Evolutionary conservation across 805 yeast species (phyloP), one percentile per base, ranked within the genome.

Genomic region (Starmerella asiatica): DNA sequence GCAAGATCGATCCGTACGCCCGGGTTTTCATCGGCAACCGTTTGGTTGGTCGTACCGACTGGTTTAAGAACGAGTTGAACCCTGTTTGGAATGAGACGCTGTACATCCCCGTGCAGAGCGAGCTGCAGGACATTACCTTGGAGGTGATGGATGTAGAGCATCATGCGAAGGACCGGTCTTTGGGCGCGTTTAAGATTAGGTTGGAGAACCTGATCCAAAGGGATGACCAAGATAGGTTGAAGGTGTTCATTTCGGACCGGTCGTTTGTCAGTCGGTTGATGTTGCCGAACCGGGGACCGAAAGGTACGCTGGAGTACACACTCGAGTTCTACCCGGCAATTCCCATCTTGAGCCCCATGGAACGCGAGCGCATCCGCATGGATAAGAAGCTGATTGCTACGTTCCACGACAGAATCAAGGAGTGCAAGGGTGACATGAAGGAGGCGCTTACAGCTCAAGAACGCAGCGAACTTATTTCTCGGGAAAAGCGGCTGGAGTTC

Each of bases 131-230:
- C 53, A 60, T 91, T 46, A 76, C 86, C 2, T 57, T 91, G 40
- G 97, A 91, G 57, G 93, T 76, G 5, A 81, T 91, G 94, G 97
- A 91, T 61, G 80, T 79, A 26, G 88, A 86, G 61, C 70, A 70
- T 43, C 69, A 63, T 39, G 72, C 79, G n/a, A 72, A 75, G 32
- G 98, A 91, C 60, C 75, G 95, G 53, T 73, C 93, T 4, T 69
- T 91, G 36, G 99, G 99, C 38, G 70, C 78, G 2, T 78, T 82
- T 62, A 78, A 76, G 52, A 61, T 91, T 17, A 72, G 74, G 51
- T 64, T 82, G 46, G 65, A 68, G 39, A 82, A 76, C 21, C 62
- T 83, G 50, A 74, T 88, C 55, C 70, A 71, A 46, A 76, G 71
- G 55, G 67, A 67, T 43, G 61, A 61, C 17, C 65, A 79, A 44